phyloP scores from a whole-genome alignment of 2,329 filamentous ascomycete genomes.

The Phialophora tarda region DNA sequence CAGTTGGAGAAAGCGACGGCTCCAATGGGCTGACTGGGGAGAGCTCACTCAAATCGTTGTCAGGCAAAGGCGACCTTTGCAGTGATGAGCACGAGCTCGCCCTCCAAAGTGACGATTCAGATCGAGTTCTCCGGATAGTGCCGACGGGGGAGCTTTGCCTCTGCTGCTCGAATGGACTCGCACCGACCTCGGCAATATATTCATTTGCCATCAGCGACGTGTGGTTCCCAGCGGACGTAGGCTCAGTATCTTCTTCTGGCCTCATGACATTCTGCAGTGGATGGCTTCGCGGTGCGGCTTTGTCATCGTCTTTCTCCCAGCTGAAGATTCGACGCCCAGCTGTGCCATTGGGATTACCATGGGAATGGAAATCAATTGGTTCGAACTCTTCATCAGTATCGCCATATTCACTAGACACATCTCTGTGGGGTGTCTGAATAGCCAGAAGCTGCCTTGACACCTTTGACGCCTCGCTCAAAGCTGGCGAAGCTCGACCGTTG shows the following conservation, averaged over 20 bases:
- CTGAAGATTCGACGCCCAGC: constrained; percentile 21
- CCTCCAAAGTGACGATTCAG: constrained; percentile 27
- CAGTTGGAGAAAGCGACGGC: constrained; percentile 24
- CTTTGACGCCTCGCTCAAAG: constrained; percentile 38
- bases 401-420: constrained; percentile 38
- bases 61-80: constrained; percentile 11
- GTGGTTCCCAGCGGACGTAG: constrained; percentile 17
- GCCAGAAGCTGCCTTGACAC: constrained; percentile 31
- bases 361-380: background rate
- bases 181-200: constrained; percentile 38
- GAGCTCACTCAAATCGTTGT: background rate
- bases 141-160: constrained; percentile 17
- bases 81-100: constrained; percentile 21
- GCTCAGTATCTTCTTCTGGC: background rate
- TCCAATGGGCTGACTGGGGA: constrained; percentile 12
- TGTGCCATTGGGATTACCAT: background rate
- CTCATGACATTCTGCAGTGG: constrained; percentile 19
- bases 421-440: constrained; percentile 22
- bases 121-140: constrained; percentile 24
- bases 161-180: constrained; percentile 31
- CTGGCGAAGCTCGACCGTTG: constrained; percentile 40
- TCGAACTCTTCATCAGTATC: constrained; percentile 31
- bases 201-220: constrained; percentile 35
- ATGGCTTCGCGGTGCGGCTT: background rate
- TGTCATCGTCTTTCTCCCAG: constrained; percentile 27